Evolutionary conservation across 2,329 filamentous ascomycete genomes (phyloP), one percentile per base, ranked within the genome.

Genomic region (Xylariaceae sp.): DNA sequence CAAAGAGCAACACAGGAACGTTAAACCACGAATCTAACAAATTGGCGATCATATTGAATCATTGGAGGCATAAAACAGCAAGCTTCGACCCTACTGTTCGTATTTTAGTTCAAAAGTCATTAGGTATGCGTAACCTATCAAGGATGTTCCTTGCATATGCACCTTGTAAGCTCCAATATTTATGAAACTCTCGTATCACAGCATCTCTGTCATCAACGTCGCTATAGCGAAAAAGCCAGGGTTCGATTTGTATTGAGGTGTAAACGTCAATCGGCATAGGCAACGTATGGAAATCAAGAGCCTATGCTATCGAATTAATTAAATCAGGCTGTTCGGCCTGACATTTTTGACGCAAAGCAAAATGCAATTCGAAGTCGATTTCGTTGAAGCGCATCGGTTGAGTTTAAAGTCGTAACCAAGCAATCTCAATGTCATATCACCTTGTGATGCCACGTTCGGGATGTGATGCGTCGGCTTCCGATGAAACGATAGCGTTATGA

Each of bases 271-370:
- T 7, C 1, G 51, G 13, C 2, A 35, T 53, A 2, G 34, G 11
- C 3, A 53, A 37, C 2, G 51, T 53, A 10, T 53, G 11, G 15
- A n/a, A 53, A n/a, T 53, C 35, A 6, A 53, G 37, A 4, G 35
- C 37, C 51, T 35, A 53, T 9, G 51, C 51, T n/a, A 42, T 35
- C 51, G 7, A 53, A 18, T 53, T 53, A 30, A 53, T 53, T 15
- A 35, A 45, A 23, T n/a, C 35, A 9, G 51, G 30, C 15, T 53
- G 51, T 11, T 53, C 13, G 10, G 7, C 7, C 11, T 49, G 47
- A 3, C 9, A 2, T 3, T 9, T 30, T 2, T 17, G 8, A 6
- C 11, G 15, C 11, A 45, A 7, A 13, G 35, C 2, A 42, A 17
- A 17, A 3, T 45, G 37, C 2, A 13, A 4, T 18, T 53, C 15